These are phyloP conservation scores for Aspergillus incahuasiensis DNA, from an alignment of 495 filamentous ascomycete genomes.

Conservation along the genomic window DNA sequence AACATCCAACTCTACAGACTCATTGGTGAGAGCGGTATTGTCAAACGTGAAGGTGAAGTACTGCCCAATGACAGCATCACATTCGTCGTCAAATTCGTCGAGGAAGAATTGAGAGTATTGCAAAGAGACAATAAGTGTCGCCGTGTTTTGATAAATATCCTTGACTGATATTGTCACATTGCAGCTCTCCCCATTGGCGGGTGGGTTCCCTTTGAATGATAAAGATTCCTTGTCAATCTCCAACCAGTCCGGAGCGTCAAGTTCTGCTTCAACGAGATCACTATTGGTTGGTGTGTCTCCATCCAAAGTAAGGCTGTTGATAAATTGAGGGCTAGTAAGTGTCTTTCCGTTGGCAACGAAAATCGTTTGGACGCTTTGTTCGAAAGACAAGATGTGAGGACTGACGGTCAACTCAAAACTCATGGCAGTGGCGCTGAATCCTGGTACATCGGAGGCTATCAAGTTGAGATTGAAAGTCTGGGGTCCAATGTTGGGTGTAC, in stretches of 20 bases:
- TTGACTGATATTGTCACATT: constrained; percentile 63
- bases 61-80: constrained; percentile 58
- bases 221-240: constrained; percentile 60
- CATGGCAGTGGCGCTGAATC: constrained; percentile 64
- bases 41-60: constrained; percentile 62
- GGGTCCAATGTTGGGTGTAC: constrained; percentile 63
- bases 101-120: constrained; percentile 47
- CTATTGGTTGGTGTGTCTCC: constrained; percentile 42
- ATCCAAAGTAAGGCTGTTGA: constrained; percentile 57
- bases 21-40: constrained; percentile 46
- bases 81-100: constrained; percentile 30
- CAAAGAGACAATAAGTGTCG: constrained; percentile 60
- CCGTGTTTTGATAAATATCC: constrained; percentile 59
- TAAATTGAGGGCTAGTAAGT: constrained; percentile 53
- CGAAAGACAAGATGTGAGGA: constrained; percentile 61
- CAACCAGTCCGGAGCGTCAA: constrained; percentile 64
- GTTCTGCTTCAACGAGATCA: constrained; percentile 45
- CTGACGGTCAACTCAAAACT: constrained; percentile 68
- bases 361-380: constrained; percentile 50
- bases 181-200: constrained; percentile 46
- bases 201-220: constrained; percentile 59
- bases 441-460: constrained; percentile 74
- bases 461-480: constrained; percentile 69
- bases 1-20: constrained; percentile 51
- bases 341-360: constrained; percentile 53